These are phyloP conservation scores for Limnanthes douglasii DNA, from an alignment of 345 rosid species.

Conservation along the genomic window DNA sequence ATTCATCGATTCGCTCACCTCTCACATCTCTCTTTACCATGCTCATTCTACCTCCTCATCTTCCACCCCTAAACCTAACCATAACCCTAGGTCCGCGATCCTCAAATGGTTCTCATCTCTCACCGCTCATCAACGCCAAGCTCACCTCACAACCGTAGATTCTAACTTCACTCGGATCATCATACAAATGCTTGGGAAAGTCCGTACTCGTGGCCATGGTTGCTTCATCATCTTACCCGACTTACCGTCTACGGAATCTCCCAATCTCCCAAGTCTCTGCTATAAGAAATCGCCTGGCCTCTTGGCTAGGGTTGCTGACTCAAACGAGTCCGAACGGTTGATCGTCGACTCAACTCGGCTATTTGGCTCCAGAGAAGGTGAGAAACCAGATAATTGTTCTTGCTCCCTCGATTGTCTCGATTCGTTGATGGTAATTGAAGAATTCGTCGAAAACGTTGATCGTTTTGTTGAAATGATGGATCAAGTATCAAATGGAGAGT, in stretches of 20 bases:
- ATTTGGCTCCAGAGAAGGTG: constrained; percentile 60
- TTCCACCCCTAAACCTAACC: constrained; percentile 11
- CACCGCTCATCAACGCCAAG: constrained; percentile 56
- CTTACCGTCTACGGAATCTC: constrained; percentile 41
- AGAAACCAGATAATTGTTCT: constrained; percentile 28
- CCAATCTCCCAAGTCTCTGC: constrained; percentile 59
- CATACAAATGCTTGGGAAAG: constrained; percentile 56
- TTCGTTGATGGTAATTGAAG: constrained; percentile 41
- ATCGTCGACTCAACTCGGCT: constrained; percentile 48
- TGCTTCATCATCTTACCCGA: constrained; percentile 79
- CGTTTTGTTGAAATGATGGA: constrained; percentile 62
- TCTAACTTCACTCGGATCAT: constrained; percentile 41
- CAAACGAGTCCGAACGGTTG: constrained; percentile 27
- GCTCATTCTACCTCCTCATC: constrained; percentile 21
- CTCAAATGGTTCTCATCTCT: constrained; percentile 84
- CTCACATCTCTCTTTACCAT: constrained; percentile 84
- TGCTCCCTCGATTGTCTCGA: constrained; percentile 41
- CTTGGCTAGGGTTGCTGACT: constrained; percentile 48
- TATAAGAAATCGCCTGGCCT: constrained; percentile 64
- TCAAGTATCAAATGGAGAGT: constrained; percentile 42
- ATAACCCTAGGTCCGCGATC: constrained; percentile 48
- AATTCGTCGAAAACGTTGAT: constrained; percentile 41
- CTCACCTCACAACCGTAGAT: constrained; percentile 59
- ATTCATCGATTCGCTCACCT: constrained; percentile 62
- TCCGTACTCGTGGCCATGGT: constrained; percentile 46